Conservation (phyloP, 192 early-diverging fungal species). For the Coemansia sp. region DNA sequence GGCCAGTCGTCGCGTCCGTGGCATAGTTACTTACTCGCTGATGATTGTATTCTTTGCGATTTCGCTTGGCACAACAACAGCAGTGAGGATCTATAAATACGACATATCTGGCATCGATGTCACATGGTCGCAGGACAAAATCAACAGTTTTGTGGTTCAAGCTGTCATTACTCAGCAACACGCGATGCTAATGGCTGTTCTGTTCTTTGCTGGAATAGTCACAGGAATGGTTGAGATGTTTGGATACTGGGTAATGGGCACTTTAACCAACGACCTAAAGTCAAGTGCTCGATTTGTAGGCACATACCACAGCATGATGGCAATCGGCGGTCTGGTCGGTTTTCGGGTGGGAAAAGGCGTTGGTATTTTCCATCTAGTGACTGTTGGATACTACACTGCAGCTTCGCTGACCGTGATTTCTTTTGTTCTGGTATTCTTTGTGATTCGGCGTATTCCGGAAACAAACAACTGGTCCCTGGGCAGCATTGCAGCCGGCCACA, state of each 20-base stretch:
- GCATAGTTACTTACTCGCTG: slow-evolving; percentile 11
- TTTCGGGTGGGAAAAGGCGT: slow-evolving; percentile 11
- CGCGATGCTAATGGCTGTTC: slow-evolving; percentile 5
- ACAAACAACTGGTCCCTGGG: slow-evolving; percentile 46
- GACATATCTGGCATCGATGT: slow-evolving; percentile 16
- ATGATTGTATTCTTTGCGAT: slow-evolving; percentile 12
- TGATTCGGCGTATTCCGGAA: slow-evolving; percentile 35
- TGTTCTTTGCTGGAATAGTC: slow-evolving; percentile 38
- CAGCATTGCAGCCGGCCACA: slow-evolving; percentile 12
- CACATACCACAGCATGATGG: slow-evolving; percentile 38
- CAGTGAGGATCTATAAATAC: slow-evolving; percentile 5
- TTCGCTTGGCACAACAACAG: slow-evolving; percentile 16
- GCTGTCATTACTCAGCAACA: slow-evolving; percentile 10
- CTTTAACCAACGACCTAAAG: slow-evolving; percentile 44
- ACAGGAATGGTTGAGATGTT: slow-evolving; percentile 40
- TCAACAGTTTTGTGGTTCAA: slow-evolving; percentile 16
- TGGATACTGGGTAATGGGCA: slow-evolving; percentile 51
- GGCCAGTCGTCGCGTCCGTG: slow-evolving; percentile 28
- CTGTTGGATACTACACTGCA: slow-evolving; percentile 19
- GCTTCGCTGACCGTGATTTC: slow-evolving; percentile 20
- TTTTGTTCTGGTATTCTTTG: slow-evolving; percentile 23
- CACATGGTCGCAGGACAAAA: slow-evolving; percentile 4
- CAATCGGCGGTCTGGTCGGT: slow-evolving; percentile 33
- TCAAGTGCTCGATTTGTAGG: slow-evolving; percentile 40
- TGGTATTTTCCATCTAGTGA: slow-evolving; percentile 15